Conservation (phyloP, 2,329 filamentous ascomycete species). For the Colletotrichum salicis region DNA sequence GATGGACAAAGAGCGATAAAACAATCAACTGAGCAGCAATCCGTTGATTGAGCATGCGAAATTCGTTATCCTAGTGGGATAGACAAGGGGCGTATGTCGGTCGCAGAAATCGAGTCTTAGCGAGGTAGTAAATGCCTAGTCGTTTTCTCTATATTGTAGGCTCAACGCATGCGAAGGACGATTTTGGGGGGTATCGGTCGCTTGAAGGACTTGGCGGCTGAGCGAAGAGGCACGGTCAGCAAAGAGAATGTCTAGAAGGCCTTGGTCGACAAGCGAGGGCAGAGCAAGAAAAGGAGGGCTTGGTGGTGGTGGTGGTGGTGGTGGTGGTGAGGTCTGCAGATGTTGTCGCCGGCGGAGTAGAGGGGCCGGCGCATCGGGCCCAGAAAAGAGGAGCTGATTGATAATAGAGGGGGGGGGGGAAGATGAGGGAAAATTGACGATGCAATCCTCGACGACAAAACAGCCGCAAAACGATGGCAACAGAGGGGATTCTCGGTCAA, state of each 20-base stretch:
- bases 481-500: not conserved
- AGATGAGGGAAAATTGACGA: slow-evolving; percentile 26
- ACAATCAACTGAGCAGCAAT: not conserved
- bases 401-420: slow-evolving; percentile 23
- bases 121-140: slow-evolving; percentile 5
- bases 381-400: slow-evolving; percentile 35
- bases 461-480: not conserved
- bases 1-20: slow-evolving; percentile 25
- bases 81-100: not conserved
- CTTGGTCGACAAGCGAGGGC: slow-evolving; percentile 1
- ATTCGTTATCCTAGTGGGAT: slow-evolving; percentile 12
- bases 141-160: slow-evolving; percentile 10
- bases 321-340: slow-evolving; percentile 7
- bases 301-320: not conserved
- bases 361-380: slow-evolving; percentile 34
- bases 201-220: slow-evolving; percentile 8
- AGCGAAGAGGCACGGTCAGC: slow-evolving; percentile 5
- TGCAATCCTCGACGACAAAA: slow-evolving; percentile 5
- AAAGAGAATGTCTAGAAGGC: not conserved
- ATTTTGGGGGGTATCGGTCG: slow-evolving; percentile 28
- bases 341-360: slow-evolving; percentile 31
- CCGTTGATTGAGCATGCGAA: slow-evolving; percentile 22
- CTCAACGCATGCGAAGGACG: slow-evolving; percentile 29
- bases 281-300: not conserved
- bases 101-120: not conserved